phyloP scores from a whole-genome alignment of 441 rosid genomes.

The Corymbia calophylla region DNA sequence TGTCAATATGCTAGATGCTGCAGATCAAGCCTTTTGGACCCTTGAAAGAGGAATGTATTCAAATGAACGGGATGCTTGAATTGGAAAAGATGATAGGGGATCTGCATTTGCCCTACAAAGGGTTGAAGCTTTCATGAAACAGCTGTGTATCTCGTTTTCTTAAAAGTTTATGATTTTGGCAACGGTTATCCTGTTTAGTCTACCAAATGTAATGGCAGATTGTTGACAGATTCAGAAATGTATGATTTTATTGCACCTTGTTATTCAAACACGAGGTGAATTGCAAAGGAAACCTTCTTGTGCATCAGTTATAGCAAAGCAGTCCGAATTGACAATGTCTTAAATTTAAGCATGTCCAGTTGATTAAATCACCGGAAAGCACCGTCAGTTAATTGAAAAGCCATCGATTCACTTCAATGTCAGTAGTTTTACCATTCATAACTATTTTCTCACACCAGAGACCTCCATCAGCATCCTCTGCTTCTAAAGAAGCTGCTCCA shows the following conservation, averaged over 20 bases:
- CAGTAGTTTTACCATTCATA: not conserved
- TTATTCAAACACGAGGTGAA: not conserved
- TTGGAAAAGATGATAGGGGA: not conserved
- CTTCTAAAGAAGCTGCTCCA: not conserved
- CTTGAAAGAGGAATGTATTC: not conserved
- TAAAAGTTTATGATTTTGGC: not conserved
- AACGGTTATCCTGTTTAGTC: not conserved
- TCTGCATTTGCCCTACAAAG: not conserved
- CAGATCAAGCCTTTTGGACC: not conserved
- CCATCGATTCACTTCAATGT: not conserved
- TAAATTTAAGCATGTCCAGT: not conserved
- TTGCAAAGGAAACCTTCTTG: not conserved
- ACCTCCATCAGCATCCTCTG: not conserved
- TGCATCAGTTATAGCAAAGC: not conserved
- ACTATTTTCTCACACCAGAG: not conserved
- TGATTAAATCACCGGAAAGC: not conserved
- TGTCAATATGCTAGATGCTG: conserved; percentile 13
- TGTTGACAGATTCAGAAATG: not conserved
- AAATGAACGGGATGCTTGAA: not conserved
- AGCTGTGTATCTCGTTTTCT: not conserved
- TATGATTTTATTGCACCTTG: not conserved
- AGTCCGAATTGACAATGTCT: not conserved
- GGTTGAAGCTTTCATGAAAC: not conserved
- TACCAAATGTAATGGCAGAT: not conserved
- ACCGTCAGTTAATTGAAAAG: not conserved